phyloP scores from a whole-genome alignment of 441 rosid genomes.

The Populus hybrid region DNA sequence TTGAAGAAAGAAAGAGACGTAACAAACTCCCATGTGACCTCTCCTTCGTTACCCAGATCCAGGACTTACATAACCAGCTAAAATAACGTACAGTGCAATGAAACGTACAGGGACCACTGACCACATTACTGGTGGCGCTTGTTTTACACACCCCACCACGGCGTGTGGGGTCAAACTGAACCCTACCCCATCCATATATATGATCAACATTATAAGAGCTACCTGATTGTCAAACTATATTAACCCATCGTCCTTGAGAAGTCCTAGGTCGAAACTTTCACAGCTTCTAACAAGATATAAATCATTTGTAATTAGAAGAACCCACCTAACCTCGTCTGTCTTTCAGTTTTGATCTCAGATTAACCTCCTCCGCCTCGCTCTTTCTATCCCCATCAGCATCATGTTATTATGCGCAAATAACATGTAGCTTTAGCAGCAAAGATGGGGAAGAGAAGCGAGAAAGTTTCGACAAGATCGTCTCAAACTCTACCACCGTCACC shows the following conservation, averaged over 20 bases:
- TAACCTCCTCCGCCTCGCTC: neutral
- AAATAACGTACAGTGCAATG: neutral
- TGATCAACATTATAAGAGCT: too few relatives aligned
- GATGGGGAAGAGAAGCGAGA: constrained; percentile 42
- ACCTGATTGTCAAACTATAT: too few relatives aligned
- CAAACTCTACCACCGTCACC: constrained; percentile 71
- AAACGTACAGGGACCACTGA: neutral
- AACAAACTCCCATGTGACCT: constrained; percentile 25
- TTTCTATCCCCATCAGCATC: neutral
- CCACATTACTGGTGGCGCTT: neutral
- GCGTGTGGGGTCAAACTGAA: constrained; percentile 22
- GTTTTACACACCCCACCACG: neutral
- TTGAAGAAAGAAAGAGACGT: constrained; percentile 12
- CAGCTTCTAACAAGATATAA: neutral
- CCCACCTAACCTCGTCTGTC: neutral
- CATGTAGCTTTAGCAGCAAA: neutral
- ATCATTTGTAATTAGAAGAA: constrained; percentile 11
- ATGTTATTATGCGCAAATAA: neutral
- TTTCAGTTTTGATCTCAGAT: neutral
- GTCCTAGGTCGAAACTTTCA: too few relatives aligned
- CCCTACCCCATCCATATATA: neutral
- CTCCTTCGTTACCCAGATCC: neutral
- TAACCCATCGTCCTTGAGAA: too few relatives aligned
- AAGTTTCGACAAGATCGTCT: constrained; percentile 34
- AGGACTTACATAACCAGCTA: neutral